Percentiles rank a stretch among this genome's conserved stretches.
Evolutionary conservation across 805 yeast species (phyloP).

Genomic region (Sugiyamaella chiloensis): DNA sequence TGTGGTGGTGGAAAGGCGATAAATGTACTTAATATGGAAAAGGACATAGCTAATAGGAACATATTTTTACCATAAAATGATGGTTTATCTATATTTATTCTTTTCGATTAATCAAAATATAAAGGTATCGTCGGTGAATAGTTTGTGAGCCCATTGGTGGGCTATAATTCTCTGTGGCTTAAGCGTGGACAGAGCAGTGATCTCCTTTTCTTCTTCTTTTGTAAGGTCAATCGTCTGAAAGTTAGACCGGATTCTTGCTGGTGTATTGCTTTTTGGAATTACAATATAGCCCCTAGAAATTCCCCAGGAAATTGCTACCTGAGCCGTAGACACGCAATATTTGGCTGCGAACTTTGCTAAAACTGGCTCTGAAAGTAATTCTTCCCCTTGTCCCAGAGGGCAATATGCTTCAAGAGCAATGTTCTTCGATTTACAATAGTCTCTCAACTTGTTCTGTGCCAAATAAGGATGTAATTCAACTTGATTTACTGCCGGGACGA

Average conservation of each 20-base stretch:
- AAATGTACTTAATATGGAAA: too few species aligned
- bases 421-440: slow-evolving; percentile 49
- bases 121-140: too few species aligned
- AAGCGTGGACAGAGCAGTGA: slow-evolving; percentile 26
- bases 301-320: slow-evolving; percentile 61
- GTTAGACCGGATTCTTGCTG: slow-evolving; percentile 52
- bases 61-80: too few species aligned
- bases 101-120: too few species aligned
- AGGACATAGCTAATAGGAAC: too few species aligned
- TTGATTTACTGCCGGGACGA: slow-evolving; percentile 69
- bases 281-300: slow-evolving; percentile 57
- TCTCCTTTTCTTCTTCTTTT: slow-evolving; percentile 39
- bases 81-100: too few species aligned
- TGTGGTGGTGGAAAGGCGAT: too few species aligned
- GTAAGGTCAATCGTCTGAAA: slow-evolving; percentile 38
- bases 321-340: slow-evolving; percentile 51
- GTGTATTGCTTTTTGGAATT: slow-evolving; percentile 67
- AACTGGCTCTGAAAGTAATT: slow-evolving; percentile 50
- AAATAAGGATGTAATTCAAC: slow-evolving; percentile 72
- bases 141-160: too few species aligned
- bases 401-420: slow-evolving; percentile 70
- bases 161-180: neutral
- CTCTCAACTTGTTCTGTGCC: slow-evolving; percentile 57
- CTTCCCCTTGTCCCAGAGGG: slow-evolving; percentile 61
- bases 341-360: slow-evolving; percentile 54